Evolutionary conservation across 192 early-diverging fungal genomes (phyloP), one percentile per base, ranked within the genome.

Genomic region (Entomortierella beljakovae): DNA sequence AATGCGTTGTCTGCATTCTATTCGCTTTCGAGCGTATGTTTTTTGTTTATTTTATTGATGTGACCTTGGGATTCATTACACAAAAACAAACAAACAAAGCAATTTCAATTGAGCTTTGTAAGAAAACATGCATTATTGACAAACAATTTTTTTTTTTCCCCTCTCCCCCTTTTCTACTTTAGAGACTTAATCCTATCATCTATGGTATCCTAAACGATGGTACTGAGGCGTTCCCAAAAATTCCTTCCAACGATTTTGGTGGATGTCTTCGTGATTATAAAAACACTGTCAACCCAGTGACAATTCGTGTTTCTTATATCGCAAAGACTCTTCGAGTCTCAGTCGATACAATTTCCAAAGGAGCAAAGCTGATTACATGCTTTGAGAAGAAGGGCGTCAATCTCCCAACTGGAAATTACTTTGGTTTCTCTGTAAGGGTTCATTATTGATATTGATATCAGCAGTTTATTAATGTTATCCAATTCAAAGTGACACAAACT

Each of bases 401-500:
- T 18, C 62, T 95, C 31, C 94, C 94, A 4, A 73, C 87, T 38
- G 90, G 89, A 37, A 90, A 95, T 64, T 85, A 91, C 70, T 95
- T 95, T 86, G 94, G 92, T 33, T 32, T 93, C 6, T 85, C 87
- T 31, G 89, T 85, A 82, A 64, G 81, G 53, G 33, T 32, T 13
- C 13, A 13, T 40, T 13, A 40, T 9, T 40, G 37, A 13, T 9
- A 40, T 9, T 40, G 37, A 40, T 9, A 40, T 40, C 13, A 13
- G 6, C 6, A 40, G 13, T 9, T 40, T 6, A 40, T 9, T 40
- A 40, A 13, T 13, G 37, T 40, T n/a, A n/a, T n/a, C n/a, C n/a
- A 40, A 6, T 40, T 40, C 13, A 9, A 40, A 13, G 37, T 40
- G 13, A 40, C 13, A 40, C 13, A 40, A 9, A 9, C 13, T 40